These are phyloP conservation scores for Amborella trichopoda DNA, from an alignment of 164 flowering plant genomes.

Conservation along the genomic window DNA sequence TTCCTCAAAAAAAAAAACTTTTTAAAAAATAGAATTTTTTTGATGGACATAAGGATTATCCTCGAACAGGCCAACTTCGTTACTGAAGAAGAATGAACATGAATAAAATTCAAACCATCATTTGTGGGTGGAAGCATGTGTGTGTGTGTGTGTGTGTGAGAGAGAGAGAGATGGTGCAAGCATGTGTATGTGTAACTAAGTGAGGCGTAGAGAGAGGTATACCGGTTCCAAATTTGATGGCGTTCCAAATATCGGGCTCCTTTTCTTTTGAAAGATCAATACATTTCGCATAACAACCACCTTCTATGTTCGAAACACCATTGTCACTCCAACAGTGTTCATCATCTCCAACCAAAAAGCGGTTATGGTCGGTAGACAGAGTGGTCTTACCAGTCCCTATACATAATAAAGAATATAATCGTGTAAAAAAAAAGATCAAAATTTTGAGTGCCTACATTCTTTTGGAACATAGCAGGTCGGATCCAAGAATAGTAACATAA, in stretches of 20 bases:
- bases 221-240: conserved; percentile 98
- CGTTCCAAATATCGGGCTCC: conserved; percentile 97
- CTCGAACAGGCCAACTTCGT: no score
- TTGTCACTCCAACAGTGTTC: conserved; percentile 97
- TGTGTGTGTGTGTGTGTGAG: no score
- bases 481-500: background rate
- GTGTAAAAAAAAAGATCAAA: background rate
- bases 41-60: background rate
- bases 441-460: background rate
- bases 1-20: background rate
- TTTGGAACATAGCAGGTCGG: background rate
- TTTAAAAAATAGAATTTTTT: background rate
- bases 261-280: conserved; percentile 79
- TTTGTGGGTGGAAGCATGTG: no score
- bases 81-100: no score
- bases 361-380: conserved; percentile 84
- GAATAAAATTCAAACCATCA: no score
- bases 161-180: no score
- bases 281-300: conserved; percentile 98
- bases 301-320: conserved; percentile 97
- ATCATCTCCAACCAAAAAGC: conserved; percentile 88
- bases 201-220: no score
- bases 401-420: background rate
- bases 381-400: conserved; percentile 99
- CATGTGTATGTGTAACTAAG: no score